Percentiles rank a stretch among this genome's conserved stretches.
Conservation (phyloP, 2,329 filamentous ascomycete species). For the Xylaria sp. region DNA sequence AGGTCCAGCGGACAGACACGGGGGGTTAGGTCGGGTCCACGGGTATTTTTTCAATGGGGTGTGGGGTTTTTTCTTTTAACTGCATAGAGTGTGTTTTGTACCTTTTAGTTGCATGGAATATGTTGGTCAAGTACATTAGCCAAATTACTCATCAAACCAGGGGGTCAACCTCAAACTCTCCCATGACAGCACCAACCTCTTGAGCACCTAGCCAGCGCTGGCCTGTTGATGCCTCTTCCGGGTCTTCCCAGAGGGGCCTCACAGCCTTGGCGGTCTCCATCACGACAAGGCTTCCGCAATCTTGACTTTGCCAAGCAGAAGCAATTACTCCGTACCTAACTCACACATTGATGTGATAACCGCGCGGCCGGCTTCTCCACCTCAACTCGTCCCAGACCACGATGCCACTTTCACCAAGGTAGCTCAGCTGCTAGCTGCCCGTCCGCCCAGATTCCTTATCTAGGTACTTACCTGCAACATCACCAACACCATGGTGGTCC, state of each 20-base stretch:
- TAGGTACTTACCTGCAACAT: neutral
- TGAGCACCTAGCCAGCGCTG: too few species aligned
- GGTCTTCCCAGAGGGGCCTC: too few species aligned
- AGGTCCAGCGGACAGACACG: too few species aligned
- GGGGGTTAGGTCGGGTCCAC: neutral
- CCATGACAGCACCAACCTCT: too few species aligned
- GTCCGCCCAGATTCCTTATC: neutral
- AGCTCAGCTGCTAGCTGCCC: slow-evolving; percentile 32
- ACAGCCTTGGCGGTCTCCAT: slow-evolving; percentile 21
- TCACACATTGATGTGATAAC: slow-evolving; percentile 10
- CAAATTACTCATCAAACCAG: neutral
- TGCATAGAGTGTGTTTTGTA: neutral
- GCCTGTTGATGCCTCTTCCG: too few species aligned
- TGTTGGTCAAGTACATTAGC: neutral
- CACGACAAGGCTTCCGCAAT: slow-evolving; percentile 15
- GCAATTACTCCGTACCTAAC: too few species aligned
- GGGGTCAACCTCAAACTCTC: too few species aligned
- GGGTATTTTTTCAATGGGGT: too few species aligned
- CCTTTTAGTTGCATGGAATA: neutral
- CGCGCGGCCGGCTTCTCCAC: neutral
- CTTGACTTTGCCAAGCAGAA: neutral
- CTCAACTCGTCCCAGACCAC: slow-evolving; percentile 6
- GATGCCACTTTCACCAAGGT: slow-evolving; percentile 30
- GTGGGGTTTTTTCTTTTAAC: neutral
- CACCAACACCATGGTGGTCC: slow-evolving; percentile 66